A percentile compares a stretch with the other conserved stretches of the same genome.
Evolutionary conservation across 495 filamentous ascomycete genomes (phyloP).

Genomic region (Xylaria castorea): DNA sequence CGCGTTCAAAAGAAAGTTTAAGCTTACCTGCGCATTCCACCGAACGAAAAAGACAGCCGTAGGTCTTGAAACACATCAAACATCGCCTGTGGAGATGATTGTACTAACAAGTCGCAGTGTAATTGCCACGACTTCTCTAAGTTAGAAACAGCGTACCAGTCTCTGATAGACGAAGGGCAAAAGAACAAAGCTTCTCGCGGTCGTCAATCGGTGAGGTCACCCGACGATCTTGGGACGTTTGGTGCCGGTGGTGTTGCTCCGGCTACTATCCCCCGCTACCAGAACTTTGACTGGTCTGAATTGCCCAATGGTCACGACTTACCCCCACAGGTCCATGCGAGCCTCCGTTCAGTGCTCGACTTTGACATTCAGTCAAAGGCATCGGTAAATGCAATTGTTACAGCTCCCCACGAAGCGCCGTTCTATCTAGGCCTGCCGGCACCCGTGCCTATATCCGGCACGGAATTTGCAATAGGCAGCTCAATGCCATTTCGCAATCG

Average conservation of each 20-base stretch:
- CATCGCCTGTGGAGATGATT: not conserved
- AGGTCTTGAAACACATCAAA: conserved; percentile 13
- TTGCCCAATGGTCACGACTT: not conserved
- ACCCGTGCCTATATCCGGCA: not conserved
- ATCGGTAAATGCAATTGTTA: conserved; percentile 19
- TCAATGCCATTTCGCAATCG: conserved; percentile 31
- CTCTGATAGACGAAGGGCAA: not conserved
- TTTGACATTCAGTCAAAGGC: conserved; percentile 19
- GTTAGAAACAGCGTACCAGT: conserved; percentile 33
- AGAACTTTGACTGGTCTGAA: conserved; percentile 18
- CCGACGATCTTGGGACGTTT: conserved; percentile 34
- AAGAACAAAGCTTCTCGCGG: conserved; percentile 7
- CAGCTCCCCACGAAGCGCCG: conserved; percentile 23
- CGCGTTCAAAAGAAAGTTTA: conserved; percentile 39
- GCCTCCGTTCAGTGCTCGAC: not conserved
- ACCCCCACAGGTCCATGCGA: not conserved
- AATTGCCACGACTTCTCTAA: conserved; percentile 40
- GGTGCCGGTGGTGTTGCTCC: conserved; percentile 33
- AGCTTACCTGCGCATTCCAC: conserved; percentile 36
- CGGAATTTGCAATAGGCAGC: conserved; percentile 35
- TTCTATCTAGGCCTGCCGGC: not conserved
- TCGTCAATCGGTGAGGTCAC: conserved; percentile 13
- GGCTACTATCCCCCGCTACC: conserved; percentile 28
- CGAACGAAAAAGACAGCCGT: conserved; percentile 38
- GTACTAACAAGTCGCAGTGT: conserved; percentile 30